phyloP scores from a whole-genome alignment of 441 rosid species.

The Syzygium malaccense region DNA sequence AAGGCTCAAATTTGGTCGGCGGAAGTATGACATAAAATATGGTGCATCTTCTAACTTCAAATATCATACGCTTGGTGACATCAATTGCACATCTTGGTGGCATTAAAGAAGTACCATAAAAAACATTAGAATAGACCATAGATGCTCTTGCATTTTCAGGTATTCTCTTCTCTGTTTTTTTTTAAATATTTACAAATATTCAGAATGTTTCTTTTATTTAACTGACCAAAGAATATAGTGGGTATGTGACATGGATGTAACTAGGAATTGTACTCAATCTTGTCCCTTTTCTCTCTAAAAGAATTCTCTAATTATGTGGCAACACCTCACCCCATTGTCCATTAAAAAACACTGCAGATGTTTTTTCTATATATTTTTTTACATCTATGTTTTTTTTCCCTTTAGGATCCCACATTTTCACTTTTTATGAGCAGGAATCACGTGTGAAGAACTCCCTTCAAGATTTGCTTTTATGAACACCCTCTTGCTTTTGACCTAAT shows the following conservation, averaged over 20 bases:
- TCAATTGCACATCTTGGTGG: background rate
- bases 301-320: background rate
- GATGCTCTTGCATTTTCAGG: background rate
- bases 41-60: background rate
- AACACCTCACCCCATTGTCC: background rate
- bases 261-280: background rate
- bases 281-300: background rate
- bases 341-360: background rate
- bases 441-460: background rate
- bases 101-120: background rate
- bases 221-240: background rate
- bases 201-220: background rate
- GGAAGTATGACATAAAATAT: background rate
- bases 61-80: background rate
- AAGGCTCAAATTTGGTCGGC: background rate
- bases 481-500: background rate
- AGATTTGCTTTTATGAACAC: background rate
- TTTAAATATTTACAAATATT: background rate
- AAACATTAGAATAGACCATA: background rate
- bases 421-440: background rate
- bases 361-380: background rate
- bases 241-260: background rate
- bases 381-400: background rate
- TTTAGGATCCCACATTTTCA: background rate
- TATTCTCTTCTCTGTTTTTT: background rate